Conservation (phyloP, 108 stramenopile genomes). For the Cyclotella kingstonii region DNA sequence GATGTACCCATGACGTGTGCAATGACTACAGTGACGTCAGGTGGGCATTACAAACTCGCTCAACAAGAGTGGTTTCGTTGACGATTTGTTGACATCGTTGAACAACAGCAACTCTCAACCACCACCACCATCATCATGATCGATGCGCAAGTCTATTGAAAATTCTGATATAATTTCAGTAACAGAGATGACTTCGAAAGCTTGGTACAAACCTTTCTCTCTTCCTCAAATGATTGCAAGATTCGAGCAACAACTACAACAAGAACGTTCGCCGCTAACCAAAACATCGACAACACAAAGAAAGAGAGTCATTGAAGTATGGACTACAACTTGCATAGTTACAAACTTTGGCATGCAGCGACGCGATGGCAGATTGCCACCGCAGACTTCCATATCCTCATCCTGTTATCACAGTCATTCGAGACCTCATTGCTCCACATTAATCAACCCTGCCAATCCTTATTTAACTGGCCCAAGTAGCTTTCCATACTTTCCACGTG, state of each 20-base stretch:
- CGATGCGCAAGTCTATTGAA: too few relatives aligned
- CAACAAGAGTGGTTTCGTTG: too few relatives aligned
- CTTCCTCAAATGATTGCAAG: constrained; percentile 36
- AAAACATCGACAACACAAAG: neutral
- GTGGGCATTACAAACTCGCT: too few relatives aligned
- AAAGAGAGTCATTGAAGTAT: constrained; percentile 50
- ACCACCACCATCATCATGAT: too few relatives aligned
- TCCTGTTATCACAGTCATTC: too few relatives aligned
- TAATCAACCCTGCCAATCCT: constrained; percentile 75
- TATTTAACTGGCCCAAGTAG: constrained; percentile 58
- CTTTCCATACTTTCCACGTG: constrained; percentile 75
- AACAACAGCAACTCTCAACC: too few relatives aligned
- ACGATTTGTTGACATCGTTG: too few relatives aligned
- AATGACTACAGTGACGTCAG: too few relatives aligned
- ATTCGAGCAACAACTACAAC: constrained; percentile 10
- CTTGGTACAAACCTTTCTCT: constrained; percentile 49
- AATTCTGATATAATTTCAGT: too few relatives aligned
- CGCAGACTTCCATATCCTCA: too few relatives aligned
- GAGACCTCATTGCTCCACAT: constrained; percentile 17
- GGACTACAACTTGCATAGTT: constrained; percentile 79
- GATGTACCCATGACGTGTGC: too few relatives aligned
- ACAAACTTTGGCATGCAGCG: constrained; percentile 55
- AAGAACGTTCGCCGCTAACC: neutral
- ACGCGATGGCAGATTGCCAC: neutral
- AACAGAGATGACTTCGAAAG: constrained; percentile 54